Evolutionary conservation across 1,139 yeast genomes (phyloP).

Genomic region (Taphrina populina): DNA sequence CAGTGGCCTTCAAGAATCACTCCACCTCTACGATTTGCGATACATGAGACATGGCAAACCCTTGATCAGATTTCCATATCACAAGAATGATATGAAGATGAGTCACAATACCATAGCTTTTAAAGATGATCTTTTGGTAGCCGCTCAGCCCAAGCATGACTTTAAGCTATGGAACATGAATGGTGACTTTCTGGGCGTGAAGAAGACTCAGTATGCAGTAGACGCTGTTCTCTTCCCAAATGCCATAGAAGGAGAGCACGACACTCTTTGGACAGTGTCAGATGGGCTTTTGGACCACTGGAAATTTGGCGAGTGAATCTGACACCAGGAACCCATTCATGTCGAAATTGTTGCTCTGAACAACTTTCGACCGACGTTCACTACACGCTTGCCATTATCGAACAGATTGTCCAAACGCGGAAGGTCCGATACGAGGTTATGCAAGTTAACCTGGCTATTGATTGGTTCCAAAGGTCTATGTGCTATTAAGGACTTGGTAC

Average conservation of each 20-base stretch:
- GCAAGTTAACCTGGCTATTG: no score
- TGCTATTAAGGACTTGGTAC: no score
- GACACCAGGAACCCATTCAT: no score
- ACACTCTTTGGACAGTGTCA: slow-evolving; percentile 25
- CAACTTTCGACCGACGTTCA: no score
- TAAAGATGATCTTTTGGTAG: slow-evolving; percentile 5
- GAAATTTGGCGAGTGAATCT: not conserved
- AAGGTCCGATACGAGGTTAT: no score
- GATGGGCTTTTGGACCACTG: slow-evolving; percentile 19
- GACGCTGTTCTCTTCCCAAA: slow-evolving; percentile 1
- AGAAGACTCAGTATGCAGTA: not conserved
- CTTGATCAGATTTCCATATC: slow-evolving; percentile 12
- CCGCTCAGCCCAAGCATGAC: slow-evolving; percentile 13
- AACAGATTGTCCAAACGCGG: no score
- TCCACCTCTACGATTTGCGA: slow-evolving; percentile 32
- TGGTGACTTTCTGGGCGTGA: not conserved
- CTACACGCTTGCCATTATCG: no score
- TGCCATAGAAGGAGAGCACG: slow-evolving; percentile 4
- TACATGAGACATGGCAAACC: slow-evolving; percentile 3
- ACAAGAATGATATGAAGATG: slow-evolving; percentile 26
- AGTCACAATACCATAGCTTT: slow-evolving; percentile 14
- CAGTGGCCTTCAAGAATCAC: slow-evolving; percentile 15
- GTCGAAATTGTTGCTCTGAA: no score
- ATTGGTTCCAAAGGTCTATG: no score
- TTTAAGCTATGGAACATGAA: slow-evolving; percentile 16